Base-by-base conservation (phyloP, 208 protist genomes). In the Acanthamoeba triangularis region DNA sequence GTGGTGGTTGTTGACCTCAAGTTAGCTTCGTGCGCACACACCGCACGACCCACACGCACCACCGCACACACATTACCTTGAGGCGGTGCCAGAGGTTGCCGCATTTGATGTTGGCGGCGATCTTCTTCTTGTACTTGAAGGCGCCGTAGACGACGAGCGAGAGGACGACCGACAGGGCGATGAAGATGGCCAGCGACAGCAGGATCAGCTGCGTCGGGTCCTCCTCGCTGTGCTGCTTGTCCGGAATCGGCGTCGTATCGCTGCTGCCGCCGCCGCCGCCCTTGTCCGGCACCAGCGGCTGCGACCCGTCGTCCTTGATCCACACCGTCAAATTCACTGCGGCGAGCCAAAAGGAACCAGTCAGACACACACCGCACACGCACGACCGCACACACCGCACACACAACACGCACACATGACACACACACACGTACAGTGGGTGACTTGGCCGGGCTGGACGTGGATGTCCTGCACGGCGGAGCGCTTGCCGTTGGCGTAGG, bases 301-400 rank as follows among this genome's bases (percentile, higher is more conserved):
- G 41, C 20, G 35, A 30, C 20, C 74, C 74, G 52, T 90, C 84
- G 49, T 90, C 84, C 28, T 90, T 65, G 84, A 90, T 90, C 84
- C 84, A 90, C 84, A 90, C 54, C 14, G 84, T 90, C 49, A 90
- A 33, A 20, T 90, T 90, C 20, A 90, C 84, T 90, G 84, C 41
- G 8, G 30, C 65, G 65, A 87, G n/a, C 37, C 20, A 25, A 49
- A n/a, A n/a, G n/a, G n/a, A n/a, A 49, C 18, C 11, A 11, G 52
- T 56, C 14, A 11, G 52, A 20, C 14, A 56, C 14, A 7, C 16
- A 11, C 3, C 14, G 52, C 52, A 56, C 52, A 18, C 37, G n/a
- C n/a, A n/a, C 16, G 52, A 11, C 3, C 14, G 52, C 52, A 56
- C 52, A 18, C 37, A 41, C 37, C 37, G 37, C 37, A 80, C 30